Evolutionary conservation across 225 moss, liverwort and hornwort genomes (phyloP), one percentile per base, ranked within the genome.

Genomic region (Bryoerythrophyllum caledonicum): DNA sequence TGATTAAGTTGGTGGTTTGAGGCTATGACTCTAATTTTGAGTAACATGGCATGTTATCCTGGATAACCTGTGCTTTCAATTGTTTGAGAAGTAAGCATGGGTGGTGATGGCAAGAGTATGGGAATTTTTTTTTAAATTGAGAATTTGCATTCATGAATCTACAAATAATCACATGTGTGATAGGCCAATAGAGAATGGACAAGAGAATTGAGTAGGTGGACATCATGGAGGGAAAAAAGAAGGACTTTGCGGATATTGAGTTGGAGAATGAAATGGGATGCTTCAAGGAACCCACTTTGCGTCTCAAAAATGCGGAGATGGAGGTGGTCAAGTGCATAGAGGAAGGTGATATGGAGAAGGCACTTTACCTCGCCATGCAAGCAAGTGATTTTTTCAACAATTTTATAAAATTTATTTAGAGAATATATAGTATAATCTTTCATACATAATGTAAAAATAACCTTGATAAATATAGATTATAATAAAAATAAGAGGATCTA

Each of bases 291-390:
- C 93, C 95, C 0, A 82, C 53, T 0, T 4, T 81, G 7, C 87
- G 91, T 34, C 67, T 95, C 1, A 78, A 87, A 79, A 77, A 70
- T 26, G 82, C 89, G 27, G 92, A 89, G 76, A 82, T 0, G 71
- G 87, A 54, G 63, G 91, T 14, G 46, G 27, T 17, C 74, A 90
- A 66, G 67, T 90, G 11, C 40, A 78, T 83, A 1, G 90, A 91
- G 0, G 74, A 78, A 78, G 93, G 95, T 17, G 89, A 93, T 37
- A 60, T 84, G 23, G 90, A 93, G 38, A 82, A 91, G 35, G 78
- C 85, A 43, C 74, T 95, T 3, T 87, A 83, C 20, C 63, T 93
- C 2, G 83, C 87, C 10, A 95, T 93, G 95, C 95, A 95, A 84
- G 93, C 61, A 70, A 70, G 74, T 32, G 1, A 0, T 24, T 1